Percentiles rank a stretch among this genome's conserved stretches.
These are phyloP conservation scores for Mycena chlorophos DNA, from an alignment of 768 basidiomycete species.

Conservation along the genomic window DNA sequence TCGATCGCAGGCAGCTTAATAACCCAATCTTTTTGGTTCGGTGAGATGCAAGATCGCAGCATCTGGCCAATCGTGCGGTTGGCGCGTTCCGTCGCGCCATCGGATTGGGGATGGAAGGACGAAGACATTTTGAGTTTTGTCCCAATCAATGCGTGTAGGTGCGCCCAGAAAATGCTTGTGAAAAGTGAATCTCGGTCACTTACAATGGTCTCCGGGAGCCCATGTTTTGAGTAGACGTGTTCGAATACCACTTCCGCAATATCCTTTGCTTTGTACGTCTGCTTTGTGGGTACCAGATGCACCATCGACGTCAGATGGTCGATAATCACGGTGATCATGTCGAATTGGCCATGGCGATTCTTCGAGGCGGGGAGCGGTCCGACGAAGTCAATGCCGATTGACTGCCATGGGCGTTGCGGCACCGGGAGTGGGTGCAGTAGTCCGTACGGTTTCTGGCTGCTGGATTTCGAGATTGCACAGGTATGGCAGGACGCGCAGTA, in stretches of 20 bases:
- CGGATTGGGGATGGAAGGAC: conserved; percentile 36
- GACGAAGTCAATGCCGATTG: conserved; percentile 37
- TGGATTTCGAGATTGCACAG: background rate
- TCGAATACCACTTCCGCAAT: conserved; percentile 20
- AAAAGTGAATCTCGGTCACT: conserved; percentile 26
- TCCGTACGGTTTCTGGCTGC: conserved; percentile 22
- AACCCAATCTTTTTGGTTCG: conserved; percentile 14
- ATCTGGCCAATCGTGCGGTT: conserved; percentile 23
- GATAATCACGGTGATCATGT: conserved; percentile 24
- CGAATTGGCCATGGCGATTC: conserved; percentile 6
- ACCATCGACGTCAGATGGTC: conserved; percentile 19
- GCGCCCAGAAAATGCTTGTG: conserved; percentile 25
- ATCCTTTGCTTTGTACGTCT: conserved; percentile 14
- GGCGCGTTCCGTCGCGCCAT: conserved; percentile 25
- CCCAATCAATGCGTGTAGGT: conserved; percentile 20
- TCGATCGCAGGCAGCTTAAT: background rate
- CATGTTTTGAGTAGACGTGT: conserved; percentile 26
- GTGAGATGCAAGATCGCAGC: conserved; percentile 2
- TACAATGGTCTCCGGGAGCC: conserved; percentile 28
- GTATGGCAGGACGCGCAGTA: conserved; percentile 7
- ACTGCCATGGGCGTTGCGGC: conserved; percentile 27
- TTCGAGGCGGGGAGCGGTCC: conserved; percentile 28
- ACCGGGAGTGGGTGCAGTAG: conserved; percentile 24
- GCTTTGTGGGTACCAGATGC: conserved; percentile 16
- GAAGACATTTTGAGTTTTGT: conserved; percentile 28